A percentile compares a stretch with the other conserved stretches of the same genome.
phyloP scores from a whole-genome alignment of 2,329 filamentous ascomycete genomes.

The Colletotrichum karsti region DNA sequence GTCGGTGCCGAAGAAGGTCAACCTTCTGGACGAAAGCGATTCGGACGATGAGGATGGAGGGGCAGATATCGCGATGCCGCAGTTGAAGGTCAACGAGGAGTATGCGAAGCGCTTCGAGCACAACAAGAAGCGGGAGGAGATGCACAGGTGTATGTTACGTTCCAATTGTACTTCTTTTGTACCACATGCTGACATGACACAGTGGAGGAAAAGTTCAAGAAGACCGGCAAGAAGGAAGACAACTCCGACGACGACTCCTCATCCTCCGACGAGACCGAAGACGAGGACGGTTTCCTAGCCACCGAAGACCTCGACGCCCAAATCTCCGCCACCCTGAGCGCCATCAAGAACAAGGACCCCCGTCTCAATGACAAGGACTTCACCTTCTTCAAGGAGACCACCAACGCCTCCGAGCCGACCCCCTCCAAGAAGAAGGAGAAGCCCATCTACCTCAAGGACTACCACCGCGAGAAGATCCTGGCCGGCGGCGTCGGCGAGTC shows the following conservation, averaged over 20 bases:
- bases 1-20: conserved; percentile 49
- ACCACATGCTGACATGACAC: background rate
- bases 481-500: conserved; percentile 71
- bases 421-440: conserved; percentile 74
- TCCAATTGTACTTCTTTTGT: background rate
- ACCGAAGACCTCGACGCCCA: conserved; percentile 87
- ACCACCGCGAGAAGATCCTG: conserved; percentile 90
- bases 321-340: conserved; percentile 86
- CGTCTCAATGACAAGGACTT: conserved; percentile 83
- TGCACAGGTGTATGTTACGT: conserved; percentile 67
- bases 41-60: conserved; percentile 55
- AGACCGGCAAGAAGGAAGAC: conserved; percentile 54
- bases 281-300: conserved; percentile 87
- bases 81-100: conserved; percentile 87
- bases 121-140: conserved; percentile 96
- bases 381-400: conserved; percentile 74
- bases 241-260: conserved; percentile 67
- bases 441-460: conserved; percentile 86
- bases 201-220: conserved; percentile 89
- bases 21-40: conserved; percentile 65
- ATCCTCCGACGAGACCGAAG: conserved; percentile 83
- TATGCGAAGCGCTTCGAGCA: conserved; percentile 91
- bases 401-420: conserved; percentile 34
- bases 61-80: conserved; percentile 41
- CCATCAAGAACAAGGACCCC: conserved; percentile 91